Conservation (phyloP, 257 asterid genomes). For the Cynanchum wilfordii region DNA sequence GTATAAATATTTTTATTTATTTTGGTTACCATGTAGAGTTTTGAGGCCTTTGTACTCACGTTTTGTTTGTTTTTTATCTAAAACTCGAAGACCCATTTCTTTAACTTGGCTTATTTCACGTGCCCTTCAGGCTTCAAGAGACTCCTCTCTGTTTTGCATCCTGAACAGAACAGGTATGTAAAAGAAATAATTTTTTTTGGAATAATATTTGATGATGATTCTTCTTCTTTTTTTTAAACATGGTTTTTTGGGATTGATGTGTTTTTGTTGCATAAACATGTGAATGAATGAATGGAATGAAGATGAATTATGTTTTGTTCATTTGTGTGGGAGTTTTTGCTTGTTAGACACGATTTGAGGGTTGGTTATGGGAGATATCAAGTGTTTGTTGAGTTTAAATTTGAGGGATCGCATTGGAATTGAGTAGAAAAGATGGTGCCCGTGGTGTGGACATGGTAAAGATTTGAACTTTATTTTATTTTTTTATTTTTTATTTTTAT, state of each 20-base stretch:
- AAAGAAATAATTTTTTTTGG: background rate
- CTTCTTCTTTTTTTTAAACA: background rate
- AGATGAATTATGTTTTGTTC: too few relatives aligned
- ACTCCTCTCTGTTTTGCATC: conserved; percentile 6
- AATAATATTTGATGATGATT: background rate
- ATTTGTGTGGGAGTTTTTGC: conserved; percentile 3
- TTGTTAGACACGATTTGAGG: conserved; percentile 14
- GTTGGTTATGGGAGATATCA: conserved; percentile 18
- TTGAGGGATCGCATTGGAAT: conserved; percentile 38
- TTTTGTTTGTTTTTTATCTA: conserved; percentile 32
- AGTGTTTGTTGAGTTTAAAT: conserved; percentile 23
- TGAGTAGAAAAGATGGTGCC: conserved; percentile 19
- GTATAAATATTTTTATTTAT: background rate
- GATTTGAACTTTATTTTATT: conserved; percentile 19
- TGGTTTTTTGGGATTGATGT: background rate
- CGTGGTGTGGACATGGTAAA: conserved; percentile 13
- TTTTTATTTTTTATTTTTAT: conserved; percentile 5
- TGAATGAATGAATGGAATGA: conserved; percentile 1
- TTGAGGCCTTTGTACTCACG: conserved; percentile 22
- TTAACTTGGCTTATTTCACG: conserved; percentile 26
- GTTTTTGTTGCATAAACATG: conserved; percentile 3
- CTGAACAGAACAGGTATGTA: background rate
- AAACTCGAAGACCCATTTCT: conserved; percentile 34
- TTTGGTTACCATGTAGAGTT: background rate
- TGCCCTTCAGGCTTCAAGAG: conserved; percentile 14